Percentiles rank a stretch among this genome's conserved stretches.
Conservation (phyloP, 768 basidiomycete genomes). For the Auriscalpium vulgare region DNA sequence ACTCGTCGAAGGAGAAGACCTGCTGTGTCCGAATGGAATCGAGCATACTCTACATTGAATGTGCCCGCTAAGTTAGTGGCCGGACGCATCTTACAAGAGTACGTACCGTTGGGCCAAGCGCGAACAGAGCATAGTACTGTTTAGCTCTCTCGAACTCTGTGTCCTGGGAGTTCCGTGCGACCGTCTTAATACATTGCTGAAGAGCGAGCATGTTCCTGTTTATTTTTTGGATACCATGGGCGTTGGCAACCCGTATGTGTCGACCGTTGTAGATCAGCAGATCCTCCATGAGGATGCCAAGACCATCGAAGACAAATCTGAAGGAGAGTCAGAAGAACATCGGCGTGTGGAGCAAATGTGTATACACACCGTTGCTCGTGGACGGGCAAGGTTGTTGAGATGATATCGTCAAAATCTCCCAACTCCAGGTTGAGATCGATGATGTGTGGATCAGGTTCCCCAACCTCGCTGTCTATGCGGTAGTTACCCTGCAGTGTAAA, state of each 20-base stretch:
- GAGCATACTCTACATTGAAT: slow-evolving; percentile 57
- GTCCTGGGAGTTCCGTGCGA: slow-evolving; percentile 50
- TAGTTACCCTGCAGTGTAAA: slow-evolving; percentile 66
- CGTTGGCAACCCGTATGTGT: slow-evolving; percentile 59
- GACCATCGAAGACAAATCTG: slow-evolving; percentile 83
- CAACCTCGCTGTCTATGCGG: slow-evolving; percentile 68
- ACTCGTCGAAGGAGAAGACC: slow-evolving; percentile 83
- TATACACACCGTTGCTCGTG: slow-evolving; percentile 58
- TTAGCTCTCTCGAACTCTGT: slow-evolving; percentile 72
- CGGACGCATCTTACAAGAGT: not conserved
- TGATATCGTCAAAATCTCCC: slow-evolving; percentile 64
- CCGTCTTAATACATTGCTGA: slow-evolving; percentile 82
- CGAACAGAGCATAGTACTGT: slow-evolving; percentile 77
- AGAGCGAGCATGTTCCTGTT: slow-evolving; percentile 83
- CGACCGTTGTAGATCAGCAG: slow-evolving; percentile 70
- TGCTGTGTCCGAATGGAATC: slow-evolving; percentile 55
- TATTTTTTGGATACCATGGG: slow-evolving; percentile 79
- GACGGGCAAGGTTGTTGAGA: slow-evolving; percentile 51
- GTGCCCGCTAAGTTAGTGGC: not conserved
- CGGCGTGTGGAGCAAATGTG: slow-evolving; percentile 1
- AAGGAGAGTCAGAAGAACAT: not conserved
- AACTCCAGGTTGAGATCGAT: slow-evolving; percentile 80
- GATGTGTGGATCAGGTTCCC: slow-evolving; percentile 88
- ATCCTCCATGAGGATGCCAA: slow-evolving; percentile 80
- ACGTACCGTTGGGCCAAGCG: slow-evolving; percentile 62